A percentile compares a stretch with the other conserved stretches of the same genome.
Evolutionary conservation across 2,329 filamentous ascomycete genomes (phyloP).

Genomic region (Berkeleyomyces rouxiae): DNA sequence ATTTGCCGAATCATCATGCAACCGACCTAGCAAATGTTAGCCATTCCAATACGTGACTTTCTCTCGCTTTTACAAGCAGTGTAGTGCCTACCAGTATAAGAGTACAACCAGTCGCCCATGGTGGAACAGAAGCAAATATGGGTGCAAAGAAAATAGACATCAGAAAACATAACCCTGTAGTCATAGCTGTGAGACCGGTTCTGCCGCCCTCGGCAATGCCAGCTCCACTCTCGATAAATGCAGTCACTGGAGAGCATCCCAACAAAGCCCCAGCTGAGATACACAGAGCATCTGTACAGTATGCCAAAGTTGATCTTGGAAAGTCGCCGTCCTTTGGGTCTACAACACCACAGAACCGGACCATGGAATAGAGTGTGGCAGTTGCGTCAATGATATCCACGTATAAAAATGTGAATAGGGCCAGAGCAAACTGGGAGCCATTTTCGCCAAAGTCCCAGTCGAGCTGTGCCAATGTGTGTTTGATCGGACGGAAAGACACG

Average conservation of each 20-base stretch:
- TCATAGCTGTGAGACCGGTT: conserved; percentile 69
- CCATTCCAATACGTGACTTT: too few species aligned
- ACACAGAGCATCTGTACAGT: conserved; percentile 61
- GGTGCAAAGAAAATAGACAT: conserved; percentile 78
- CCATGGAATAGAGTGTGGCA: conserved; percentile 80
- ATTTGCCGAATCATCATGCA: conserved; percentile 66
- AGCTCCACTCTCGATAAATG: conserved; percentile 77
- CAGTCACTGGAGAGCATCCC: conserved; percentile 65
- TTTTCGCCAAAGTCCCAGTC: conserved; percentile 45
- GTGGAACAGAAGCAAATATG: conserved; percentile 76
- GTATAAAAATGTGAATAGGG: conserved; percentile 72
- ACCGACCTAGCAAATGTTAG: conserved; percentile 36
- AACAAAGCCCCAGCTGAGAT: conserved; percentile 69
- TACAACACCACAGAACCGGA: conserved; percentile 62
- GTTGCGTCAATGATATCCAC: conserved; percentile 81
- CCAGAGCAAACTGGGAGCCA: conserved; percentile 40
- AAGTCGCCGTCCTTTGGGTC: conserved; percentile 76
- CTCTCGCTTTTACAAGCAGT: not conserved
- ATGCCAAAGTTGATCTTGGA: conserved; percentile 68
- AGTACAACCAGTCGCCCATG: conserved; percentile 69
- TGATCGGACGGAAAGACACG: conserved; percentile 54
- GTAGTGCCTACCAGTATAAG: conserved; percentile 40
- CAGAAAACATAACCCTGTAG: conserved; percentile 69
- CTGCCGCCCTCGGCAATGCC: conserved; percentile 77
- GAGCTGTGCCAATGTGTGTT: conserved; percentile 43